Conservation (phyloP, 2,329 filamentous ascomycete species). For the Teratosphaeria viscida region DNA sequence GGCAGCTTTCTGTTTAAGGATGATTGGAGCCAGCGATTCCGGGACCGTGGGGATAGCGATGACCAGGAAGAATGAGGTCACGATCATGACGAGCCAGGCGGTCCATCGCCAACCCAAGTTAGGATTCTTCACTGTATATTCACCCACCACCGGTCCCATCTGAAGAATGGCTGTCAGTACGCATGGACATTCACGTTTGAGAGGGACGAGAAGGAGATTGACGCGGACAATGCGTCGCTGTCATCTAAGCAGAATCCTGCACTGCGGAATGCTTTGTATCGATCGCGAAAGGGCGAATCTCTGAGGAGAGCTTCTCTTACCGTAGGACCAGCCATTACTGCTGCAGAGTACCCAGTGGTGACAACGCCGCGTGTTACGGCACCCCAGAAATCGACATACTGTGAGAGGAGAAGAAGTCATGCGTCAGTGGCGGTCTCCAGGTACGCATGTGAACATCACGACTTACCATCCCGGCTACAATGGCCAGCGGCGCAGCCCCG, state of each 20-base stretch:
- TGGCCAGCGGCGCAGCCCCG: constrained; percentile 40
- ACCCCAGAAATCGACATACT: constrained; percentile 40
- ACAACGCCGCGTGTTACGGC: constrained; percentile 33
- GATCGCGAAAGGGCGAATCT: background rate
- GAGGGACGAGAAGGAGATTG: too few species aligned
- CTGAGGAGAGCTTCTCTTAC: background rate
- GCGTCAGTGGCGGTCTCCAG: background rate
- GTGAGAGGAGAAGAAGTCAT: background rate
- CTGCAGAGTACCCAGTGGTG: background rate
- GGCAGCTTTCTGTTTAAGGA: constrained; percentile 40
- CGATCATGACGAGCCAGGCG: constrained; percentile 45
- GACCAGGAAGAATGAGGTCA: constrained; percentile 31
- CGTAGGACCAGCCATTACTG: background rate
- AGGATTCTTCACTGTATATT: constrained; percentile 36
- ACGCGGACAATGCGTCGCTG: too few species aligned
- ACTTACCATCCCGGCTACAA: constrained; percentile 36
- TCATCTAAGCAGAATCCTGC: too few species aligned
- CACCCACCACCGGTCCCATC: constrained; percentile 40
- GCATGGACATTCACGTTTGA: background rate
- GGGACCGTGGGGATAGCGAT: constrained; percentile 38
- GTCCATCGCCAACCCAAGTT: constrained; percentile 49
- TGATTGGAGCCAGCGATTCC: constrained; percentile 41
- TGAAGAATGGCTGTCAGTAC: constrained; percentile 1
- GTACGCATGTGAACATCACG: background rate
- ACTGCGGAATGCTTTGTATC: too few species aligned